A percentile compares a stretch with the other conserved stretches of the same genome.
Conservation (phyloP, 164 flowering plant genomes). For the Umbilicus rupestris region DNA sequence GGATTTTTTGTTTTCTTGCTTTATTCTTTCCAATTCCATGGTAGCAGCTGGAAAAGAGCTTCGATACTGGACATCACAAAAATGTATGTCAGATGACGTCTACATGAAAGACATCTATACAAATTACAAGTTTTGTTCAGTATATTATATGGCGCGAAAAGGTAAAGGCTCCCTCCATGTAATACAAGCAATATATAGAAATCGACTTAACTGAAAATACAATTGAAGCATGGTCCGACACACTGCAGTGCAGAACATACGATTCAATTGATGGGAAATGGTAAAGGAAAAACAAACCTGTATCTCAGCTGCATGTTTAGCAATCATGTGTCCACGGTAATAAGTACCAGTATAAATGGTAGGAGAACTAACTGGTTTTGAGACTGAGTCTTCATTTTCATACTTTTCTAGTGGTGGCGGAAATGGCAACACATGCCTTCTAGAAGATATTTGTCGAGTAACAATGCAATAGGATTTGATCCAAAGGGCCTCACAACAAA, state of each 20-base stretch:
- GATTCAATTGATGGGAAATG: too few relatives aligned
- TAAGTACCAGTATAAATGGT: slow-evolving; percentile 20
- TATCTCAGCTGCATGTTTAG: slow-evolving; percentile 46
- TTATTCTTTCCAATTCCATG: slow-evolving; percentile 60
- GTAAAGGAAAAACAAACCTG: too few relatives aligned
- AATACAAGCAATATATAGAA: too few relatives aligned
- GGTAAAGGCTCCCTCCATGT: too few relatives aligned
- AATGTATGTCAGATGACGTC: too few relatives aligned
- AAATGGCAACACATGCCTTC: slow-evolving; percentile 29
- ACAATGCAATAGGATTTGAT: slow-evolving; percentile 13
- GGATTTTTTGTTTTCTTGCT: slow-evolving; percentile 37
- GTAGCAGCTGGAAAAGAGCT: slow-evolving; percentile 56
- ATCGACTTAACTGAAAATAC: too few relatives aligned
- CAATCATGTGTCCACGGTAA: slow-evolving; percentile 32
- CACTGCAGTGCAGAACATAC: too few relatives aligned
- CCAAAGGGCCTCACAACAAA: slow-evolving; percentile 31
- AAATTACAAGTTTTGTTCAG: too few relatives aligned
- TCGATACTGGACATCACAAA: slow-evolving; percentile 48
- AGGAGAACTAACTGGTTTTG: slow-evolving; percentile 20
- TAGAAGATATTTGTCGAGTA: slow-evolving; percentile 24
- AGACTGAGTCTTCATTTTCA: slow-evolving; percentile 25
- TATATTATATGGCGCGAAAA: too few relatives aligned
- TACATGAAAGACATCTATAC: too few relatives aligned
- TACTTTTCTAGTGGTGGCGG: slow-evolving; percentile 65
- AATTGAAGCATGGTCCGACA: too few relatives aligned